Percentiles rank a stretch among this genome's conserved stretches.
Conservation (phyloP, 805 yeast species). For the Barnettozyma sucrosica region DNA sequence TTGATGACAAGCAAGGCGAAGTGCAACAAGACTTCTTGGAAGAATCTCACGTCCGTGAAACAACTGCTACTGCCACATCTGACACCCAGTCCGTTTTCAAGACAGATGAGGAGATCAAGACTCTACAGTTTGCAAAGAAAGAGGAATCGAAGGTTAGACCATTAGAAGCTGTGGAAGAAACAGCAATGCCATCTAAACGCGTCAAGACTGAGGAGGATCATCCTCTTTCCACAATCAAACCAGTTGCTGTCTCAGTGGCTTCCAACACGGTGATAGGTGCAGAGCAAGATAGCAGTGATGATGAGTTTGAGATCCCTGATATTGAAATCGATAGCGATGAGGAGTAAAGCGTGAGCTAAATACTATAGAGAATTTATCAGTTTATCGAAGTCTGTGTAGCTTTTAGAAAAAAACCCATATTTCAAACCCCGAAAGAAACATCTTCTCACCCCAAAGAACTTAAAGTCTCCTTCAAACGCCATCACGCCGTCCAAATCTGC, state of each 20-base stretch:
- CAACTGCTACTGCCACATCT: neutral
- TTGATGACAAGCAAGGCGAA: constrained; percentile 6
- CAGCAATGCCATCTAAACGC: constrained; percentile 23
- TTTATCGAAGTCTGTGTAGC: neutral
- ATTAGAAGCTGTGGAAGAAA: constrained; percentile 19
- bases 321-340: constrained; percentile 38
- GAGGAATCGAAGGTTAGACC: constrained; percentile 16
- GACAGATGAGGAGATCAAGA: constrained; percentile 21
- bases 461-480: neutral
- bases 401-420: neutral
- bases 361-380: too few relatives aligned
- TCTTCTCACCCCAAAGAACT: neutral
- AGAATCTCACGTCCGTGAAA: constrained; percentile 9
- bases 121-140: constrained; percentile 19
- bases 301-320: constrained; percentile 49
- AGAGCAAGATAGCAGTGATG: constrained; percentile 27
- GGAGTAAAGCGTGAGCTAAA: constrained; percentile 19
- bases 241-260: too few relatives aligned
- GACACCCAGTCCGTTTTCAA: constrained; percentile 17
- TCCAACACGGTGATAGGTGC: constrained; percentile 14
- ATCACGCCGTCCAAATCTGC: neutral
- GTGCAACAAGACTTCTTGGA: constrained; percentile 14
- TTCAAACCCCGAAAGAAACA: neutral
- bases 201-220: constrained; percentile 16
- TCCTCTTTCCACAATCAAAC: neutral